A percentile compares a stretch with the other conserved stretches of the same genome.
Evolutionary conservation across 306 rosid genomes (phyloP).

Genomic region (Prinsepia uniflora): DNA sequence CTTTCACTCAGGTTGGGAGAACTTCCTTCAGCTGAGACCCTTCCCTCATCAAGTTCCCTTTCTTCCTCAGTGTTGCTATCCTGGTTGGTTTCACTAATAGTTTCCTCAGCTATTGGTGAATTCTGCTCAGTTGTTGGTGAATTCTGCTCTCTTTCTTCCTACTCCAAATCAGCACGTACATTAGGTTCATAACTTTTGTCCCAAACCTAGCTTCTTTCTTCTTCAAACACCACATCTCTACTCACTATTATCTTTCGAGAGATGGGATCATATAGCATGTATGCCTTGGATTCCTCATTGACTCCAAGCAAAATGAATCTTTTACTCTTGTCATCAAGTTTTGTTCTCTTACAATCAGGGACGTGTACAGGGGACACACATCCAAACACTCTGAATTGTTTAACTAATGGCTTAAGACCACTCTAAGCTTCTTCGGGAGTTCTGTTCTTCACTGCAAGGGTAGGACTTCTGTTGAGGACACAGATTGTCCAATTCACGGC

Average conservation of each 20-base stretch:
- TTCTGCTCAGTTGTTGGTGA: no score
- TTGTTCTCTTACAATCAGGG: neutral
- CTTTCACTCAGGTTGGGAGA: neutral
- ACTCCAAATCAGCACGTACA: neutral
- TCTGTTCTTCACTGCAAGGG: neutral
- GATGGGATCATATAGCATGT: neutral
- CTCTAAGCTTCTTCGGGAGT: neutral
- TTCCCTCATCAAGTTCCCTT: neutral
- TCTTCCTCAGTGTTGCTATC: neutral
- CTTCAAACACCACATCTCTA: neutral
- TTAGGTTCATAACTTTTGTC: neutral
- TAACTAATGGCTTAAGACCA: neutral
- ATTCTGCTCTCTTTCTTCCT: neutral
- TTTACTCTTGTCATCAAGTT: slow-evolving; percentile 5
- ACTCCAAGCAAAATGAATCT: neutral
- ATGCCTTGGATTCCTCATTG: neutral
- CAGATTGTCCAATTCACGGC: neutral
- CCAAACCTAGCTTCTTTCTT: neutral
- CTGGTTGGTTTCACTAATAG: no score
- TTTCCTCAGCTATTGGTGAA: no score
- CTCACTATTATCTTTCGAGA: neutral
- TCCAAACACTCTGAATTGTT: neutral
- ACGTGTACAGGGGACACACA: neutral
- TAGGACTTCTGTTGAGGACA: neutral
- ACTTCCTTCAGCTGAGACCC: no score